Base-by-base conservation (phyloP, 352 stramenopile genomes). In the Phytophthora macrochlamydospora region DNA sequence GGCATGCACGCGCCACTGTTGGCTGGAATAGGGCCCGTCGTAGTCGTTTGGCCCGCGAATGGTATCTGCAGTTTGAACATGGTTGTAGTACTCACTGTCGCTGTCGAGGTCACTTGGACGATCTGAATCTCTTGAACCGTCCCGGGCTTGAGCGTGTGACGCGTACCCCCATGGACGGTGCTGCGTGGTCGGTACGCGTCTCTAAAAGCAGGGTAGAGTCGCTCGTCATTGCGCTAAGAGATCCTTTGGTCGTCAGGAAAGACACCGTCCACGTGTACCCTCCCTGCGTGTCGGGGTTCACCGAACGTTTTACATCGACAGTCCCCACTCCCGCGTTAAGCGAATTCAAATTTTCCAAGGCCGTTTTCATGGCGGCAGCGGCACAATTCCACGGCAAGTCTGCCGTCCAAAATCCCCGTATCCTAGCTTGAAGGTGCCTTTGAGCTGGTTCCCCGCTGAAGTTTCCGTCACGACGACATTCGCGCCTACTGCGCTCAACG, bases 211-310 rank as follows among this genome's bases (percentile, higher is more conserved):
- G 62, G 0, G 72, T 69, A 1, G 74, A 31, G 11, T 73, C 67
- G 8, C 24, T 73, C 12, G 51, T 64, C 14, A 97, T 46, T 4
- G 14, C 14, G 65, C 7, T 76, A 46, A 93, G 33, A 1, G 69
- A 59, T 2, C 88, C 89, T 58, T 83, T 80, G n/a, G 76, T 49
- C 12, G 85, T 94, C 43, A 97, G 68, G 59, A 98, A 98, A 29
- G 90, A 97, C 12, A 99, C 81, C n/a, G 87, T 97, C 95, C 95
- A 99, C 51, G 86, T 98, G 73, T 94, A 98, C 0, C 94, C 93
- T 4, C 85, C 86, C 61, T 97, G 86, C 4, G 81, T 69, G 66
- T 98, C 90, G 3, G 92, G 71, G 3, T 72, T 76, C 2, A 40
- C 54, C 3, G 83, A 79, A 12, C 93, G 80, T 18, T 73, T 56